phyloP scores from a whole-genome alignment of 140 eudicot species.

The Senecio squalidus region DNA sequence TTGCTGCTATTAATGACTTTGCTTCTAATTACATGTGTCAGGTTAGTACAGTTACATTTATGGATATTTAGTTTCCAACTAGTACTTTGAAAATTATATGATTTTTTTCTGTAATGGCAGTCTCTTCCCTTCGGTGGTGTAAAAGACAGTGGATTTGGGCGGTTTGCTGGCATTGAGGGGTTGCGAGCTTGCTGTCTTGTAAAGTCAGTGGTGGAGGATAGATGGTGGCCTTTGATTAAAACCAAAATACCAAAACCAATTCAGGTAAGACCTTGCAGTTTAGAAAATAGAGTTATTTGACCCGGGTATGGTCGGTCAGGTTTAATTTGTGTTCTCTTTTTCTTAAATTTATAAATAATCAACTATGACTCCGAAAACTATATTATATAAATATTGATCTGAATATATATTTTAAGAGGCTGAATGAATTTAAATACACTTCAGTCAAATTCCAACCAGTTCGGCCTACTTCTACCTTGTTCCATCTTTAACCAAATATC shows the following conservation, averaged over 20 bases:
- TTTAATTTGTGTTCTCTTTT: no score
- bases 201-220: constrained; percentile 88
- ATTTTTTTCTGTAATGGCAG: constrained; percentile 33
- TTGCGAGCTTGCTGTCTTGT: constrained; percentile 95
- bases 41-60: constrained; percentile 40
- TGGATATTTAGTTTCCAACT: background rate
- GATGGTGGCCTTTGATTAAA: constrained; percentile 94
- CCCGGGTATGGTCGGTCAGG: no score
- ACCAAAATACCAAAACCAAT: constrained; percentile 96
- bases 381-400: no score
- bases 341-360: background rate
- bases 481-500: no score
- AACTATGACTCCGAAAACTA: background rate
- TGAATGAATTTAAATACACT: background rate
- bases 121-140: constrained; percentile 99
- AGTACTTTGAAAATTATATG: background rate
- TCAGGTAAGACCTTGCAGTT: constrained; percentile 46
- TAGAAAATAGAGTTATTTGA: background rate
- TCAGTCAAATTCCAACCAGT: background rate
- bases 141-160: constrained; percentile 96
- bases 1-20: constrained; percentile 92
- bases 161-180: constrained; percentile 98
- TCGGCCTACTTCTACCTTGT: background rate
- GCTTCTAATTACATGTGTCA: constrained; percentile 96
- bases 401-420: background rate